These are phyloP conservation scores for Fusarium duplospermum DNA, from an alignment of 2,329 filamentous ascomycete species.

Conservation along the genomic window DNA sequence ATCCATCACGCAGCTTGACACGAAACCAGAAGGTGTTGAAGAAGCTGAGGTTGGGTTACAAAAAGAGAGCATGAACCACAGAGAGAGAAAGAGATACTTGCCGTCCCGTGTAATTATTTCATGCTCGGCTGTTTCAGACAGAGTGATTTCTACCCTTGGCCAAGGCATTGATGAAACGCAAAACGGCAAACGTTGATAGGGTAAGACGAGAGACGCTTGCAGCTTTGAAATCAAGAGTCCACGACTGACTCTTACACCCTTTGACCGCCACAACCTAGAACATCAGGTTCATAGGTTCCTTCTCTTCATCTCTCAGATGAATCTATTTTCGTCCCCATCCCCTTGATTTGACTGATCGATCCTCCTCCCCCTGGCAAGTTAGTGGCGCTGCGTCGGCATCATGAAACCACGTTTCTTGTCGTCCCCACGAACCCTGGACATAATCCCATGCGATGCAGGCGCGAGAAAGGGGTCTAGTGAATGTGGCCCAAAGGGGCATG, in stretches of 20 bases:
- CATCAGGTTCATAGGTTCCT: neutral
- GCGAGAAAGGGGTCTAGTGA: constrained; percentile 32
- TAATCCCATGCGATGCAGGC: constrained; percentile 27
- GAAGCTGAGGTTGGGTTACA: neutral
- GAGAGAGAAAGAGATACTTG: constrained; percentile 25
- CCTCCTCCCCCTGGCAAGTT: neutral
- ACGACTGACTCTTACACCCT: neutral
- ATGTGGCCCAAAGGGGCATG: constrained; percentile 21
- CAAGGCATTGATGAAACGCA: constrained; percentile 41
- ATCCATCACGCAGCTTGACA: neutral
- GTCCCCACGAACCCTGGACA: constrained; percentile 16
- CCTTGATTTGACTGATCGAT: constrained; percentile 4
- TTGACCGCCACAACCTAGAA: constrained; percentile 5
- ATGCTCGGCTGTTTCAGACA: constrained; percentile 43
- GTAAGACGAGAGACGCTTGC: neutral
- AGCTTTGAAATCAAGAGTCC: neutral
- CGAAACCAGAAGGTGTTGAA: neutral
- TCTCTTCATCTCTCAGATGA: neutral
- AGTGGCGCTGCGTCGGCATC: constrained; percentile 30
- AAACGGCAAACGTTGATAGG: constrained; percentile 37
- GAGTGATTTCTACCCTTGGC: constrained; percentile 24
- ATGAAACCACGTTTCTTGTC: constrained; percentile 39
- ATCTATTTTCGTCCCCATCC: constrained; percentile 16
- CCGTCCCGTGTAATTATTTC: constrained; percentile 8
- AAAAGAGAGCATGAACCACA: neutral